Percentiles rank a stretch among this genome's conserved stretches.
Conservation (phyloP, 768 basidiomycete genomes). For the Tylopilus plumbeoviolaceoides region DNA sequence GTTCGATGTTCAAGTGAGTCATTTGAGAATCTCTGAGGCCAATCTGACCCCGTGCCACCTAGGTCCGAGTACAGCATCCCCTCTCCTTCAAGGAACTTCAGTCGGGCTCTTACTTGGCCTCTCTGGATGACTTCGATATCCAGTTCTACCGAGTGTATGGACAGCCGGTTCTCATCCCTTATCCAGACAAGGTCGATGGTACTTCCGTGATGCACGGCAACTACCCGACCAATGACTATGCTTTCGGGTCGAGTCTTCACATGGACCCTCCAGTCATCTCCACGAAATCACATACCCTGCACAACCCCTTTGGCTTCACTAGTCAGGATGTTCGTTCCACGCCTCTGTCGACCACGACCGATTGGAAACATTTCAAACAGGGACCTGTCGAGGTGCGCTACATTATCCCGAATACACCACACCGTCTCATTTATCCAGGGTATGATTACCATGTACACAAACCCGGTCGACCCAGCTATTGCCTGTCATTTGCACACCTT, state of each 20-base stretch:
- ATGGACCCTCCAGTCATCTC: slow-evolving; percentile 1
- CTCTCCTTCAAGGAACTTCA: slow-evolving; percentile 34
- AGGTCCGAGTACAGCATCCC: slow-evolving; percentile 30
- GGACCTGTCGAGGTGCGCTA: slow-evolving; percentile 23
- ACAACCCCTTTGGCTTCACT: slow-evolving; percentile 20
- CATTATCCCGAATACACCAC: not conserved
- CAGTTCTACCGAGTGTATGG: slow-evolving; percentile 32
- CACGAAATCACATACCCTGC: slow-evolving; percentile 29
- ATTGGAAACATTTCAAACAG: slow-evolving; percentile 25
- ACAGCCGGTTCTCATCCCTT: slow-evolving; percentile 30
- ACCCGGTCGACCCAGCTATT: slow-evolving; percentile 11
- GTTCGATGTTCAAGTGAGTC: slow-evolving; percentile 23
- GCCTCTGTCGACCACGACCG: not conserved
- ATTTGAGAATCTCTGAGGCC: not conserved
- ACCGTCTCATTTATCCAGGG: slow-evolving; percentile 16
- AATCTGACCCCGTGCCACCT: not conserved
- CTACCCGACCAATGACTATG: slow-evolving; percentile 2
- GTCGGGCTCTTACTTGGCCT: slow-evolving; percentile 28
- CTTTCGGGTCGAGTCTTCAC: slow-evolving; percentile 7
- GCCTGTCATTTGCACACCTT: slow-evolving; percentile 16
- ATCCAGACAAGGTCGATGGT: slow-evolving; percentile 18
- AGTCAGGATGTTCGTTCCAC: not conserved
- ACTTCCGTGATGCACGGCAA: slow-evolving; percentile 12
- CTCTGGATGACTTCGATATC: slow-evolving; percentile 30
- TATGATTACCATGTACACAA: not conserved